Evolutionary conservation across 2,329 filamentous ascomycete species (phyloP).

Genomic region (Monosporascus sp.): DNA sequence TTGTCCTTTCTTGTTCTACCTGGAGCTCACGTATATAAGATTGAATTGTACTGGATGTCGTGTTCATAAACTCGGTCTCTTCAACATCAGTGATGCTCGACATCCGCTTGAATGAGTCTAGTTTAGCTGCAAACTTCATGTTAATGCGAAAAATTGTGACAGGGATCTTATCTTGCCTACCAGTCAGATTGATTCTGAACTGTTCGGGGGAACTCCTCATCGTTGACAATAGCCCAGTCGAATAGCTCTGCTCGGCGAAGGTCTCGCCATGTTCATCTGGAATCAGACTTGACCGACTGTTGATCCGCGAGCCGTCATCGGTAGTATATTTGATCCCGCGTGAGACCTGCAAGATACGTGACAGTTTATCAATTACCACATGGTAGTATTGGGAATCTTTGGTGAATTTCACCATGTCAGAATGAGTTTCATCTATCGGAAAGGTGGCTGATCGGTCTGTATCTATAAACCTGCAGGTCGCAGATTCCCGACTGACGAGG

Average conservation of each 20-base stretch:
- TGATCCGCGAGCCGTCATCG: neutral
- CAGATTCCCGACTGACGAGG: constrained; percentile 8
- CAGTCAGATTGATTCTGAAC: neutral
- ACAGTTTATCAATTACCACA: constrained; percentile 8
- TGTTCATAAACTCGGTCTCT: constrained; percentile 3
- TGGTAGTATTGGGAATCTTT: constrained; percentile 2
- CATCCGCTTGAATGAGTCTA: constrained; percentile 1
- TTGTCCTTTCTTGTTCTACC: constrained; percentile 17
- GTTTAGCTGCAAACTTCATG: neutral
- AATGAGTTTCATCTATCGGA: constrained; percentile 7
- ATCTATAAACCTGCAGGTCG: constrained; percentile 2
- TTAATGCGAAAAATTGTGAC: neutral
- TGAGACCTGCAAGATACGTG: neutral
- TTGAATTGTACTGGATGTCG: constrained; percentile 8
- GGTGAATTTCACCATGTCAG: constrained; percentile 11
- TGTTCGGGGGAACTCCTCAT: neutral
- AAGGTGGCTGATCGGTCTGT: constrained; percentile 1
- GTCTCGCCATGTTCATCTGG: neutral
- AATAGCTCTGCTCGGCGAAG: neutral
- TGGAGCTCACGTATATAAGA: constrained; percentile 23
- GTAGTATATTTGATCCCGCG: neutral
- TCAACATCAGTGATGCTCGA: constrained; percentile 1
- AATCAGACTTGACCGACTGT: neutral
- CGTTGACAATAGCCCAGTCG: neutral
- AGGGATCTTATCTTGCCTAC: neutral